Percentiles rank a stretch among this genome's conserved stretches.
These are phyloP conservation scores for Jackrogersella minutella DNA, from an alignment of 495 filamentous ascomycete genomes.

Conservation along the genomic window DNA sequence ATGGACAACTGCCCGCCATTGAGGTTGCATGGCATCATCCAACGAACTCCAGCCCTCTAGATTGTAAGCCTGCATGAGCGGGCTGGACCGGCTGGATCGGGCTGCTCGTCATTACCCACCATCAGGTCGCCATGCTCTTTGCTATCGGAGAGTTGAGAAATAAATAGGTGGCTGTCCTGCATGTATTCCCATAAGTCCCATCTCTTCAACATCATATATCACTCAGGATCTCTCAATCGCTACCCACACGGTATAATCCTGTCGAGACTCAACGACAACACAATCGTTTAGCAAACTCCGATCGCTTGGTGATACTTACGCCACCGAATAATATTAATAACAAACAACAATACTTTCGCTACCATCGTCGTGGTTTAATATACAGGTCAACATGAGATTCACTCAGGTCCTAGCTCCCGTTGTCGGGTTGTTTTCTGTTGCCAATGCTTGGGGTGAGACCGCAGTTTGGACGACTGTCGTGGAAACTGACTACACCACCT, in stretches of 20 bases:
- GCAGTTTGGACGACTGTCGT: constrained; percentile 45
- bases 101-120: constrained; percentile 37
- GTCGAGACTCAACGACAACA: constrained; percentile 40
- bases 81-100: constrained; percentile 39
- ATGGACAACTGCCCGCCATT: constrained; percentile 29
- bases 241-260: constrained; percentile 19
- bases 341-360: constrained; percentile 29
- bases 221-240: constrained; percentile 41
- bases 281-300: constrained; percentile 40
- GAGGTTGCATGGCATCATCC: constrained; percentile 33
- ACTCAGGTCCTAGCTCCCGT: constrained; percentile 47
- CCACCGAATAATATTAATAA: constrained; percentile 28
- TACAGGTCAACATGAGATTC: constrained; percentile 48
- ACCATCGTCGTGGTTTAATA: constrained; percentile 21
- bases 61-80: constrained; percentile 37
- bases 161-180: constrained; percentile 42
- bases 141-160: constrained; percentile 18
- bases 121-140: constrained; percentile 36
- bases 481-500: constrained; percentile 47
- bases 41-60: constrained; percentile 30
- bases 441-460: constrained; percentile 38
- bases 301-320: constrained; percentile 31
- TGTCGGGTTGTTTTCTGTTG: constrained; percentile 46
- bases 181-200: constrained; percentile 13
- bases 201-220: constrained; percentile 34